Percentiles rank a stretch among this genome's conserved stretches.
Conservation (phyloP, 2,329 filamentous ascomycete genomes). For the Fusarium pseudoanthophilum region DNA sequence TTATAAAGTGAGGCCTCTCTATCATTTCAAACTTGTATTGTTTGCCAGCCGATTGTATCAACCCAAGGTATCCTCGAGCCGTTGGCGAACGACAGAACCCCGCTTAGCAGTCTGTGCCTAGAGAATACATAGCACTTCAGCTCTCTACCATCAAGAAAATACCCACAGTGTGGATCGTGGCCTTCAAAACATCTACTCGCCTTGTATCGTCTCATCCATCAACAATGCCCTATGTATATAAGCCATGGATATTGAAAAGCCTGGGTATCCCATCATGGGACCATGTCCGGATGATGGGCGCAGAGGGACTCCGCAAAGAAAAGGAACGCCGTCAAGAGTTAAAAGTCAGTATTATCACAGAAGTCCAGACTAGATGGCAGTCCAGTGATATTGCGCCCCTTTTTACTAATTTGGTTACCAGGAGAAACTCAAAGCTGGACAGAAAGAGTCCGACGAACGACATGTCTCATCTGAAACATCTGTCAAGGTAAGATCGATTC, state of each 20-base stretch:
- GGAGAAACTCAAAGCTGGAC: background rate
- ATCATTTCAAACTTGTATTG: background rate
- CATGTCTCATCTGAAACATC: background rate
- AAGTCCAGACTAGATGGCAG: background rate
- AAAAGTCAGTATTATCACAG: background rate
- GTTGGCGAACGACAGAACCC: background rate
- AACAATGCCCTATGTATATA: background rate
- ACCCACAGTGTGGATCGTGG: background rate
- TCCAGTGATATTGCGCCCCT: background rate
- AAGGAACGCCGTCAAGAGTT: background rate
- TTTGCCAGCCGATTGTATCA: background rate
- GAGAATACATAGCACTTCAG: background rate
- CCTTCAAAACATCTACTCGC: background rate
- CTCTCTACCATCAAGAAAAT: background rate
- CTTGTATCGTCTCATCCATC: background rate
- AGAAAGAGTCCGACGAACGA: background rate
- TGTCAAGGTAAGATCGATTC: background rate
- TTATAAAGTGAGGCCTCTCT: background rate
- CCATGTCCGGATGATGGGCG: background rate
- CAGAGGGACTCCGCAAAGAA: background rate
- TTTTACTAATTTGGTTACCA: background rate
- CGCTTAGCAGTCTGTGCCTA: background rate
- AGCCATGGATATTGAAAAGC: background rate
- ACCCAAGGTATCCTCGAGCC: background rate
- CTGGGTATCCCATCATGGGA: background rate